These are phyloP conservation scores for Acacia confusa DNA, from an alignment of 306 rosid species.

Conservation along the genomic window DNA sequence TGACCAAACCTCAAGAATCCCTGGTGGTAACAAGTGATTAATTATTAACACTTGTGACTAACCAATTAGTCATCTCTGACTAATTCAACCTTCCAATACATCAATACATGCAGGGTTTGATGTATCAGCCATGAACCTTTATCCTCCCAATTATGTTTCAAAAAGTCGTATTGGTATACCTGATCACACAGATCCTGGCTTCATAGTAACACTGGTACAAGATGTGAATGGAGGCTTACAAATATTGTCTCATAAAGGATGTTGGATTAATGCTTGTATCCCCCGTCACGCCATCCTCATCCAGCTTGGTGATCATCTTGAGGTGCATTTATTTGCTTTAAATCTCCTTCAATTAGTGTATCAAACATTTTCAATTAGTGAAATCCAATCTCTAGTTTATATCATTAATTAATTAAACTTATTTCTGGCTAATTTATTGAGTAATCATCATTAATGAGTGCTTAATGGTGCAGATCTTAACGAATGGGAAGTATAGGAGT, in stretches of 20 bases:
- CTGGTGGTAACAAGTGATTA: too few species aligned
- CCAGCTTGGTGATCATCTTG: conserved; percentile 59
- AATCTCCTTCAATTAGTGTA: background rate
- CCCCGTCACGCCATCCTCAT: conserved; percentile 58
- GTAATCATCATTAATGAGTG: background rate
- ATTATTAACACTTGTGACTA: too few species aligned
- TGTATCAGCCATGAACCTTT: conserved; percentile 52
- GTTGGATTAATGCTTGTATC: conserved; percentile 46
- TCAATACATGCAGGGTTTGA: conserved; percentile 38
- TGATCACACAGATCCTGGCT: conserved; percentile 63
- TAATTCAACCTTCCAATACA: too few species aligned
- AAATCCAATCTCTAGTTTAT: background rate
- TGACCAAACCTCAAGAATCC: background rate
- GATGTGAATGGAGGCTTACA: conserved; percentile 59
- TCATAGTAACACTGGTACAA: conserved; percentile 46
- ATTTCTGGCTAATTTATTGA: background rate
- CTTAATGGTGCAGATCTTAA: conserved; percentile 41
- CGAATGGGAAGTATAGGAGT: conserved; percentile 62
- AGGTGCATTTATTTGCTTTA: conserved; percentile 31
- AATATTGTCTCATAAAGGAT: conserved; percentile 49
- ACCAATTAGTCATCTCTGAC: background rate
- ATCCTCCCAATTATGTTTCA: conserved; percentile 43
- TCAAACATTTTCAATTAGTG: too few species aligned
- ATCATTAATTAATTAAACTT: background rate
- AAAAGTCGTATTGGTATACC: conserved; percentile 42